A percentile compares a stretch with the other conserved stretches of the same genome.
phyloP scores from a whole-genome alignment of 495 filamentous ascomycete species.

The Trichoderma reesei region DNA sequence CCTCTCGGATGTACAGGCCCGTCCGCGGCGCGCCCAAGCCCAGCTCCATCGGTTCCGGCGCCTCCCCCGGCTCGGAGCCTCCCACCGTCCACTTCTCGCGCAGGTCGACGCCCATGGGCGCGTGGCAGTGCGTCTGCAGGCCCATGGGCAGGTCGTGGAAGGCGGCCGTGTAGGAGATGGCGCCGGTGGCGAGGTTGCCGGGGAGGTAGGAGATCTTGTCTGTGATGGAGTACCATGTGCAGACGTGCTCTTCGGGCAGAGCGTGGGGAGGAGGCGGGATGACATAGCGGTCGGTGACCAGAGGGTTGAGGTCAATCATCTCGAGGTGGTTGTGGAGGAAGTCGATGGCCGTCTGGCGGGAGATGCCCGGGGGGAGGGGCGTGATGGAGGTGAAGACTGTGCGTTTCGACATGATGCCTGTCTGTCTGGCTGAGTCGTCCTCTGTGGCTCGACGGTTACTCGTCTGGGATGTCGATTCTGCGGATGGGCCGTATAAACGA shows the following conservation, averaged over 20 bases:
- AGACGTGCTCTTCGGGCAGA: slow-evolving; percentile 53
- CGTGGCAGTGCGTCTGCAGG: slow-evolving; percentile 66
- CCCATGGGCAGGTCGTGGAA: slow-evolving; percentile 62
- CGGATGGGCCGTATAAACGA: too few relatives aligned
- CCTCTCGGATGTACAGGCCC: slow-evolving; percentile 67
- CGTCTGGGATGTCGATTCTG: too few relatives aligned
- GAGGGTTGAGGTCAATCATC: slow-evolving; percentile 76
- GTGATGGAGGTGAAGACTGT: slow-evolving; percentile 60
- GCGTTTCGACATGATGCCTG: slow-evolving; percentile 39
- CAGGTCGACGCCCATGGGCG: slow-evolving; percentile 56
- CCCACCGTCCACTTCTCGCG: slow-evolving; percentile 56
- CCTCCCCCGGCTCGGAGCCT: slow-evolving; percentile 56
- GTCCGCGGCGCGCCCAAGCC: slow-evolving; percentile 49
- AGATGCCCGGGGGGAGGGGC: slow-evolving; percentile 55
- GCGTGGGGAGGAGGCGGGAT: slow-evolving; percentile 54
- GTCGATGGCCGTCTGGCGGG: slow-evolving; percentile 54
- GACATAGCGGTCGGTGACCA: slow-evolving; percentile 58
- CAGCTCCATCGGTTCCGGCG: slow-evolving; percentile 45
- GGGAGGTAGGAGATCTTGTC: slow-evolving; percentile 68
- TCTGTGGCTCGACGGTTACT: background rate
- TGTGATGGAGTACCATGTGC: slow-evolving; percentile 61
- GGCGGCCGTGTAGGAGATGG: slow-evolving; percentile 62
- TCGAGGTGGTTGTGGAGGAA: slow-evolving; percentile 62
- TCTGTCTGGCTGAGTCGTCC: background rate
- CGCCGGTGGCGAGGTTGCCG: slow-evolving; percentile 50